Conservation (phyloP, 2,329 filamentous ascomycete species). For the Hirsutella thompsonii region DNA sequence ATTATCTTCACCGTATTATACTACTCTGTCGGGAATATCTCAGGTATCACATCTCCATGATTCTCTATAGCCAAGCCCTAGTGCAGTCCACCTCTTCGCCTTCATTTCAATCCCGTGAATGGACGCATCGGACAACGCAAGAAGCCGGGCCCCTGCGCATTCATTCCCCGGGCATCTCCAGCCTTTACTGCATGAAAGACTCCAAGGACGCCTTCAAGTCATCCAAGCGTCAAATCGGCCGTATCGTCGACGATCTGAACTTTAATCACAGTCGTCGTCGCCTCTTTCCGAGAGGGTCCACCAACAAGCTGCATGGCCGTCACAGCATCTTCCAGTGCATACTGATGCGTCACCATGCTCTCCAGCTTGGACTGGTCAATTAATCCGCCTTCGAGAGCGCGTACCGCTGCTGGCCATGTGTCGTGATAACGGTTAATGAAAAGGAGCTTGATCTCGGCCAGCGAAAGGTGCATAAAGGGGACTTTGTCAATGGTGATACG, state of each 20-base stretch:
- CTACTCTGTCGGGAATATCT: too few species aligned
- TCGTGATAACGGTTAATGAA: slow-evolving; percentile 62
- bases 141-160: too few species aligned
- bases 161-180: too few species aligned
- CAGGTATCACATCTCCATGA: too few species aligned
- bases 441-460: slow-evolving; percentile 52
- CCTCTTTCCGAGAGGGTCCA: slow-evolving; percentile 7
- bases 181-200: too few species aligned
- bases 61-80: too few species aligned
- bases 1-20: too few species aligned
- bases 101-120: too few species aligned
- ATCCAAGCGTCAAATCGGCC: not conserved
- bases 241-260: slow-evolving; percentile 11
- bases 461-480: slow-evolving; percentile 52
- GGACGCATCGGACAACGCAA: too few species aligned
- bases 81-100: too few species aligned
- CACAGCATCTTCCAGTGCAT: slow-evolving; percentile 46
- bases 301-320: slow-evolving; percentile 25
- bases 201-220: too few species aligned
- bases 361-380: slow-evolving; percentile 41
- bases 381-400: slow-evolving; percentile 43
- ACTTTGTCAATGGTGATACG: slow-evolving; percentile 47
- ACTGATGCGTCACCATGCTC: slow-evolving; percentile 42
- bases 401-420: slow-evolving; percentile 55
- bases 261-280: slow-evolving; percentile 7